phyloP scores from a whole-genome alignment of 1,284 basidiomycete genomes.

The Ustilago cynodontis region DNA sequence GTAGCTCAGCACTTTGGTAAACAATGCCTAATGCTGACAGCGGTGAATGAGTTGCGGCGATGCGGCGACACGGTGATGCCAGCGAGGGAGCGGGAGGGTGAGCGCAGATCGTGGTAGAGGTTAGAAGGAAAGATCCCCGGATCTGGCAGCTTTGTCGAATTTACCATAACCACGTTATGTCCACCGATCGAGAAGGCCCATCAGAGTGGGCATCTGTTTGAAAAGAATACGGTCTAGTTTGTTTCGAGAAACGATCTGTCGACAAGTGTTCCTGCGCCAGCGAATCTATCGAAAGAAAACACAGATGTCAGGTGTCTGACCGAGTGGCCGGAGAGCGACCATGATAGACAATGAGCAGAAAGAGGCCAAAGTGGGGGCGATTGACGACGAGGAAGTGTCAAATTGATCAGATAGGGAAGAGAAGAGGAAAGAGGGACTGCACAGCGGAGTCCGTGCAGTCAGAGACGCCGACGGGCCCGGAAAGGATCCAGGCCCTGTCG shows the following conservation, averaged over 20 bases:
- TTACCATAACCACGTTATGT: slow-evolving; percentile 17
- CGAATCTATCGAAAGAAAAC: background rate
- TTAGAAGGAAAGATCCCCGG: slow-evolving; percentile 16
- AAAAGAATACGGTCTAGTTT: background rate
- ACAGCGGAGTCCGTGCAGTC: slow-evolving; percentile 9
- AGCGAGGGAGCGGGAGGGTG: slow-evolving; percentile 1
- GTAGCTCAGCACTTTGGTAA: slow-evolving; percentile 23
- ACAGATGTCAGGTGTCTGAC: background rate
- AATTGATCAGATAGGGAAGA: background rate
- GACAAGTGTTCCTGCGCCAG: slow-evolving; percentile 9
- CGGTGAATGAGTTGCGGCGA: slow-evolving; percentile 14
- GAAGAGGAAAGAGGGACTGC: background rate
- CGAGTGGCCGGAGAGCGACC: slow-evolving; percentile 2
- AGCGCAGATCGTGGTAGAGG: slow-evolving; percentile 15
- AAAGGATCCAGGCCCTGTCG: slow-evolving; percentile 32
- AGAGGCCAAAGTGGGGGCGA: background rate
- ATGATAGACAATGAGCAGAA: slow-evolving; percentile 6
- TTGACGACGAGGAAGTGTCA: background rate
- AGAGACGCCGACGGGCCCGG: slow-evolving; percentile 27
- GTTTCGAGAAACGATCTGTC: background rate
- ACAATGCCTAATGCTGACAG: slow-evolving; percentile 21
- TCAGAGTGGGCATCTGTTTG: background rate
- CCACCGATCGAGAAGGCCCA: slow-evolving; percentile 15
- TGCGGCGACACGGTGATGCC: background rate
- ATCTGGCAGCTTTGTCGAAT: slow-evolving; percentile 12